Conservation (phyloP, 495 filamentous ascomycete genomes). For the Penicillium alfredii region DNA sequence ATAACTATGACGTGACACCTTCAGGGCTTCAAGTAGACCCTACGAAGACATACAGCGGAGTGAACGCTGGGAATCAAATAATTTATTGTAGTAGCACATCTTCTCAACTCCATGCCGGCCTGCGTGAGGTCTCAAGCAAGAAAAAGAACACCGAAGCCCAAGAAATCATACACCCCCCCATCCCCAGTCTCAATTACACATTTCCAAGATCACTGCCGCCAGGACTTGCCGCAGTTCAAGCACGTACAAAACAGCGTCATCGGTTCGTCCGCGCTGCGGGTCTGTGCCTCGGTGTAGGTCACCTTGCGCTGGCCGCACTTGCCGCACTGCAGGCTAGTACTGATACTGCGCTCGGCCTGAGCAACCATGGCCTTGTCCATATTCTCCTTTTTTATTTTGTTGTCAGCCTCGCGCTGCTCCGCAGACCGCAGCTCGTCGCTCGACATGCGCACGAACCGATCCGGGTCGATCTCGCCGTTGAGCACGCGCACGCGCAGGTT, state of each 20-base stretch:
- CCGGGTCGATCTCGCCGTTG: slow-evolving; percentile 60
- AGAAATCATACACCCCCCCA: slow-evolving; percentile 16
- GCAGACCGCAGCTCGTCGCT: slow-evolving; percentile 73
- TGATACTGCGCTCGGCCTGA: slow-evolving; percentile 71
- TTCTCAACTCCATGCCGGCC: slow-evolving; percentile 12
- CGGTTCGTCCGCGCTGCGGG: slow-evolving; percentile 78
- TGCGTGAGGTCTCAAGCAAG: too few species aligned
- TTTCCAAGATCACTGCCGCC: slow-evolving; percentile 34
- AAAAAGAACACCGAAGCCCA: slow-evolving; percentile 10
- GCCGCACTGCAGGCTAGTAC: slow-evolving; percentile 75
- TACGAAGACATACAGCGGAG: too few species aligned
- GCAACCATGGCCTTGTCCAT: slow-evolving; percentile 70
- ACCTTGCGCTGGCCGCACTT: slow-evolving; percentile 91
- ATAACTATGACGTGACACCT: slow-evolving; percentile 21
- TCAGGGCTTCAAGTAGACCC: too few species aligned
- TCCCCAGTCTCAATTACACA: slow-evolving; percentile 4
- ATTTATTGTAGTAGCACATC: too few species aligned
- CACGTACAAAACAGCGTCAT: slow-evolving; percentile 46
- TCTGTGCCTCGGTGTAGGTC: slow-evolving; percentile 92
- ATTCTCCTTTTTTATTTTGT: slow-evolving; percentile 74
- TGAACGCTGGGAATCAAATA: too few species aligned
- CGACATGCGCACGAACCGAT: slow-evolving; percentile 67
- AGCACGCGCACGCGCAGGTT: slow-evolving; percentile 70
- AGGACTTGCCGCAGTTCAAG: slow-evolving; percentile 46
- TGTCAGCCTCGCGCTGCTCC: slow-evolving; percentile 61